phyloP scores from a whole-genome alignment of 2,329 filamentous ascomycete species.

The Hypomyces perniciosus region DNA sequence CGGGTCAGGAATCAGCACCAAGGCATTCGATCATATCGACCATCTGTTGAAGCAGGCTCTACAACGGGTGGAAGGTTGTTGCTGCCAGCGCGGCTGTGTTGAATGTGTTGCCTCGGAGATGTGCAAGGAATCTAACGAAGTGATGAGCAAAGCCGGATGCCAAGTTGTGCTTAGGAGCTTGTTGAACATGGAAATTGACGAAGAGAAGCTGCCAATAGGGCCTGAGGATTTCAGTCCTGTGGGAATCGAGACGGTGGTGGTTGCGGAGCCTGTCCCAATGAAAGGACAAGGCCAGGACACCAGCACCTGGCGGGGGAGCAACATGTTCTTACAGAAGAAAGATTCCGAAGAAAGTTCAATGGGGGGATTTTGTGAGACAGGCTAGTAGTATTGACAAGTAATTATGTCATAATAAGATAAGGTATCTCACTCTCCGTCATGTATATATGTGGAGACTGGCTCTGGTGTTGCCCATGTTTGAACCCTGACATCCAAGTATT shows the following conservation, averaged over 20 bases:
- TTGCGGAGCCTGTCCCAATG: too few species aligned
- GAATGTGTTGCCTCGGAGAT: conserved; percentile 84
- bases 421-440: too few species aligned
- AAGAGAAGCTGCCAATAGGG: conserved; percentile 81
- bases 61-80: conserved; percentile 67
- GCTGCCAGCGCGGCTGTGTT: conserved; percentile 73
- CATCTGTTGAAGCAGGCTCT: conserved; percentile 70
- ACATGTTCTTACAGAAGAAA: too few species aligned
- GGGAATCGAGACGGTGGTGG: conserved; percentile 63
- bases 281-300: too few species aligned
- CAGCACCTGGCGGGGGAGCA: too few species aligned
- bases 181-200: conserved; percentile 69
- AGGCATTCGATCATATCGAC: conserved; percentile 91
- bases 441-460: too few species aligned
- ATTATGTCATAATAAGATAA: too few species aligned
- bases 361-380: too few species aligned
- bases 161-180: conserved; percentile 74
- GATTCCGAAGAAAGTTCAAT: too few species aligned
- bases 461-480: too few species aligned
- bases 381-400: too few species aligned
- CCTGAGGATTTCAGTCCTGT: conserved; percentile 63
- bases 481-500: too few species aligned
- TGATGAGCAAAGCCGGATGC: conserved; percentile 89
- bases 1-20: conserved; percentile 81
- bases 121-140: conserved; percentile 80